Evolutionary conservation across 257 asterid genomes (phyloP), one percentile per base, ranked within the genome.

Genomic region (Rehmannia glutinosa): DNA sequence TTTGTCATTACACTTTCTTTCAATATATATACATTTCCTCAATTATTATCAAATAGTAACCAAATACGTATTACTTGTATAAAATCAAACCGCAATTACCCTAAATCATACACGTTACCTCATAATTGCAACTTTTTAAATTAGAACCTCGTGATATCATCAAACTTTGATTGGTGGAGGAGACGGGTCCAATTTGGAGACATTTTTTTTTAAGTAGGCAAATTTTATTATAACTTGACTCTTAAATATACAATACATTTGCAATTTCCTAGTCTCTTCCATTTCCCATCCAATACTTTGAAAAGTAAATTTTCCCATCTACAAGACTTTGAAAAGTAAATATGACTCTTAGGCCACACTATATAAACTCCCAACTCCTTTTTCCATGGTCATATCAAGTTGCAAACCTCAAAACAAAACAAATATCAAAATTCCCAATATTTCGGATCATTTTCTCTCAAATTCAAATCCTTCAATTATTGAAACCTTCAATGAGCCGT

Each of bases 401-500:
- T 64, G 5, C 39, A 68, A 60, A 45, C 16, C 49, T 21, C 65
- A 19, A 65, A 19, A 16, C 13, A 41, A 62, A 10, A 52, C 46
- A 45, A 21, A 52, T 3, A 11, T 19, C 42, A 53, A 64, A 2
- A 27, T 1, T 70, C 62, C 46, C 20, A 36, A 17, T 21, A 16
- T 23, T 24, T 27, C 33, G 27, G 1, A 19, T 41, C 15, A 11
- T n/a, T 51, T 42, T 42, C 11, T 28, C 63, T 49, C 47, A 25
- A 23, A 19, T 57, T 32, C 59, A 12, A 11, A 39, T 62, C n/a
- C 24, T 70, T 12, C 35, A n/a, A n/a, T n/a, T n/a, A n/a, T 2
- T 17, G 23, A 53, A 60, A 2, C 12, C 19, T 7, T 0, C 72
- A 1, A 86, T 86, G 89, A 83, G 73, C 17, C 77, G 70, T 20